Conservation (phyloP, 2,329 filamentous ascomycete genomes). For the Diaporthe citrichinensis region DNA sequence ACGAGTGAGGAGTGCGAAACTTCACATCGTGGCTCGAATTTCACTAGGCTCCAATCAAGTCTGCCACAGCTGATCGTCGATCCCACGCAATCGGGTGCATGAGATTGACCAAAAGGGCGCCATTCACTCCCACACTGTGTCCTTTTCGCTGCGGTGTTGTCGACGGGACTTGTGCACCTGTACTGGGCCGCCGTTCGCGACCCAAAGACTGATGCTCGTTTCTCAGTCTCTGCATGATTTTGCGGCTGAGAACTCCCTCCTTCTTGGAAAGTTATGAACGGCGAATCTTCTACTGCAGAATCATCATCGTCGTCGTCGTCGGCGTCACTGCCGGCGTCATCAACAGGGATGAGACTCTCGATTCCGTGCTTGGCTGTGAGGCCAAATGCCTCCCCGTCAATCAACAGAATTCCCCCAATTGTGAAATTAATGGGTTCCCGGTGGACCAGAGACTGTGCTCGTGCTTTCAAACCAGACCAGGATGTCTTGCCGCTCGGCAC, state of each 20-base stretch:
- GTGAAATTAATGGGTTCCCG: not conserved
- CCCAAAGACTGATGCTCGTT: not conserved
- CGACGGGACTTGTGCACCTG: not conserved
- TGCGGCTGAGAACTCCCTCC: no score
- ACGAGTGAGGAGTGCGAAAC: not conserved
- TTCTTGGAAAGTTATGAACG: not conserved
- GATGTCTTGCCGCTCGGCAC: not conserved
- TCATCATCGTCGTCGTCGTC: not conserved
- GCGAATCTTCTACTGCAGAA: not conserved
- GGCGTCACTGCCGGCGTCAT: not conserved
- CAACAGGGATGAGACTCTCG: not conserved
- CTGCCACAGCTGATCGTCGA: not conserved
- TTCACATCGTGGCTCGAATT: not conserved
- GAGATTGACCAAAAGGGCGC: not conserved
- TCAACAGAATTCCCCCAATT: not conserved
- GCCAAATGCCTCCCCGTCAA: not conserved
- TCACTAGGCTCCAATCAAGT: not conserved
- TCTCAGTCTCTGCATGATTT: not conserved
- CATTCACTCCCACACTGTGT: not conserved
- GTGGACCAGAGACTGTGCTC: not conserved
- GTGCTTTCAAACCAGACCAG: not conserved
- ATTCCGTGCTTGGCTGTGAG: not conserved
- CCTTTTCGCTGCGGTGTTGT: not conserved
- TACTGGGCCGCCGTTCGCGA: not conserved
- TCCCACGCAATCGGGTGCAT: not conserved